Evolutionary conservation across 768 basidiomycete genomes (phyloP), one percentile per base, ranked within the genome.

Genomic region (Lentinula boryana): DNA sequence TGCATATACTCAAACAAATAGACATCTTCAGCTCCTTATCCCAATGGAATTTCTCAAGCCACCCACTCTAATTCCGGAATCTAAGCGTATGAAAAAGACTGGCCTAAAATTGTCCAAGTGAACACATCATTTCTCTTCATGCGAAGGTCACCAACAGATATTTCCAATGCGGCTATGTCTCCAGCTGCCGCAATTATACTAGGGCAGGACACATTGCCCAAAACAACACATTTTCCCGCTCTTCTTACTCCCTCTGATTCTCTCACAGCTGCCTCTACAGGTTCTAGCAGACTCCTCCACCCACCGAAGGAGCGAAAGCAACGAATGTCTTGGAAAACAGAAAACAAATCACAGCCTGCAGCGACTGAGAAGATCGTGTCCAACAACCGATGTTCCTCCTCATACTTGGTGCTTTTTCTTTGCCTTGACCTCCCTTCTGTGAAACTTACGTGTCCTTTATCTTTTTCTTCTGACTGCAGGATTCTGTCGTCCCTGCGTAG

Each of bases 401-500:
- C 18, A 82, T 90, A 55, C 77, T 86, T 68, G 79, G 88, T 79
- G 27, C 5, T 58, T 54, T 7, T 48, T 18, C 33, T 40, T 38
- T 18, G 8, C 7, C 10, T 27, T 16, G 49, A 18, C 4, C 44
- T 13, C 41, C 38, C 32, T 27, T 27, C 27, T 27, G 21, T 16
- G n/a, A 52, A 36, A 63, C 43, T 18, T 8, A 49, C 38, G 35
- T 62, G 57, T 35, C 35, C 4, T 54, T 16, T 40, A 16, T 36
- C 3, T 54, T 10, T 27, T 3, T 27, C 27, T 27, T 27, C 27
- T 27, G 27, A 27, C 27, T n/a, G 1, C 44, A 90, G 88, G 85
- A 61, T 89, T 79, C 68, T 91, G 88, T 72, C 82, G 87, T 21
- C 80, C 81, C 10, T 90, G 88, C 63, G 84, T 83, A 21, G 84